phyloP scores from a whole-genome alignment of 331 rosid species.

The Stylosanthes scabra region DNA sequence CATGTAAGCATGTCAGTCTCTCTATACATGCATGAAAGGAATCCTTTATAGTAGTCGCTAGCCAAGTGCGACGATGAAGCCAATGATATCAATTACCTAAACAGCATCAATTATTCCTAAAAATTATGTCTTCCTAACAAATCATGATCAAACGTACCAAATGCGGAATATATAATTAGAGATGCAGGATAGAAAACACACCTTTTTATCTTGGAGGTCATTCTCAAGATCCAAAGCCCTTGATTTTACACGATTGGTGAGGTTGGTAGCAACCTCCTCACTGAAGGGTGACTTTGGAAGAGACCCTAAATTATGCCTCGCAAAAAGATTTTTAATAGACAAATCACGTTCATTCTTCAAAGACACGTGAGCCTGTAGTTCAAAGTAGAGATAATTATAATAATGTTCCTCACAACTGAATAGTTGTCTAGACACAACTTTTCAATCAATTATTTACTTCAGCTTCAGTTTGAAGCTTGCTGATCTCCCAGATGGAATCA shows the following conservation, averaged over 20 bases:
- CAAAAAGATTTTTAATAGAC: constrained; percentile 60
- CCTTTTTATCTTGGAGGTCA: constrained; percentile 83
- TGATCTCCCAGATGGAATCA: constrained; percentile 59
- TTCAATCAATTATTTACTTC: constrained; percentile 62
- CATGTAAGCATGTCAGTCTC: constrained; percentile 23
- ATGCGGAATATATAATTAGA: constrained; percentile 6
- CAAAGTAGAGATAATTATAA: constrained; percentile 44
- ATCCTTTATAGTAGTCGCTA: constrained; percentile 16
- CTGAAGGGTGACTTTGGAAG: constrained; percentile 73
- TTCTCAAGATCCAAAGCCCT: constrained; percentile 76
- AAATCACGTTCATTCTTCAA: constrained; percentile 85
- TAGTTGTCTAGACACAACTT: constrained; percentile 25
- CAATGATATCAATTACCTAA: constrained; percentile 20
- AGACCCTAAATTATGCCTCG: constrained; percentile 74
- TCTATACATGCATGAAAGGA: constrained; percentile 22
- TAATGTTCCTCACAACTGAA: constrained; percentile 28
- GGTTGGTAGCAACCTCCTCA: constrained; percentile 66
- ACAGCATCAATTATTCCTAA: constrained; percentile 23
- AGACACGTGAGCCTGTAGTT: constrained; percentile 72
- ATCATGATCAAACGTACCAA: constrained; percentile 18
- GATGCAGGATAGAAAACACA: constrained; percentile 37
- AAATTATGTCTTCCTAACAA: constrained; percentile 17
- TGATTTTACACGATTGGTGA: constrained; percentile 71
- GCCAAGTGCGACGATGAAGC: constrained; percentile 16
- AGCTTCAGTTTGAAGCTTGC: constrained; percentile 83